Base-by-base conservation (phyloP, 2,329 filamentous ascomycete species). In the Arthrobotrys pseudoclavata region DNA sequence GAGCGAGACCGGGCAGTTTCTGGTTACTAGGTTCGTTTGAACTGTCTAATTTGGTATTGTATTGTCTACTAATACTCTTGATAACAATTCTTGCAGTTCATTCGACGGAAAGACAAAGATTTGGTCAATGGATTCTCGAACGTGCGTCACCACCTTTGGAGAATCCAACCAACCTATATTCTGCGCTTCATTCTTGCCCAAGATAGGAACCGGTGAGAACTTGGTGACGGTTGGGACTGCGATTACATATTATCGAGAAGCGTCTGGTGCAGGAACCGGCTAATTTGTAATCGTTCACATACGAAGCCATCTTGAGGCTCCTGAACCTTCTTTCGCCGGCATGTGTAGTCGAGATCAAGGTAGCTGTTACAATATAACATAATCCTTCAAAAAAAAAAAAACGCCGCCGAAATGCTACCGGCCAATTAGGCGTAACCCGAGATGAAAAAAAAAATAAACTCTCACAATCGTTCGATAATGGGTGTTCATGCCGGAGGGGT, bases 31-130 rank as follows among this genome's bases (percentile, higher is more conserved):
- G 86, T 89, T 83, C 79, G 86, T 82, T n/a, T 6, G 20, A 12
- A 13, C 18, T 15, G 29, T 26, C 9, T 40, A 47, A 60, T 4
- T 31, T 15, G 37, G 45, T 34, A 34, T 34, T 9, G 31, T 10
- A 34, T 18, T 47, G n/a, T 48, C 15, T 60, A 10, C 48, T n/a
- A 60, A 45, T 34, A 37, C n/a, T 76, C 82, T 67, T 82, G 3
- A 34, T 52, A 60, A 60, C 12, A 24, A 13, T 13, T 24, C 18
- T 1, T 4, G 24, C 71, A 89, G 88, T 57, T 90, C 92, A 0
- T 93, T 96, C 83, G 94, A 98, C 82, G 95, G 96, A 42, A 97
- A 97, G 84, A 93, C 92, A 77, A 97, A 97, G 84, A 92, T 98
- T 31, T 99, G 96, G 96, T 95, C 93, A 31, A 89, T 97, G 75